These are phyloP conservation scores for Sungouiella blattae DNA, from an alignment of 805 yeast species.

Conservation along the genomic window DNA sequence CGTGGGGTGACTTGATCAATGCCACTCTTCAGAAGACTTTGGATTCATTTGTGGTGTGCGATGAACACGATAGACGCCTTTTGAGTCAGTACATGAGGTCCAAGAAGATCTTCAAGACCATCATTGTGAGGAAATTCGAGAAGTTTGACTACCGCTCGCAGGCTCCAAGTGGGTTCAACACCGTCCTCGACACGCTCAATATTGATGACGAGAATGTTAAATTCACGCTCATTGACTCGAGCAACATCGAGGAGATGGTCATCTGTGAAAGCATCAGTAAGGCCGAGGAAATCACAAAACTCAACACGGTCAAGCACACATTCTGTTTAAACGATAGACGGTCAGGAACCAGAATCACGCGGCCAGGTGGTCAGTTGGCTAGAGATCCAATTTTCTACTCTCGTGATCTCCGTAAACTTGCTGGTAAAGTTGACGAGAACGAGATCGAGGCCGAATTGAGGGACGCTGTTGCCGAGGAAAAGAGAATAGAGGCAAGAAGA, in stretches of 20 bases:
- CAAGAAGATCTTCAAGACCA: slow-evolving; percentile 31
- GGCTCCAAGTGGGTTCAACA: slow-evolving; percentile 37
- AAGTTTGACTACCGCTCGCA: slow-evolving; percentile 49
- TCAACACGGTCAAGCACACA: slow-evolving; percentile 38
- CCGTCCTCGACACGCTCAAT: slow-evolving; percentile 59
- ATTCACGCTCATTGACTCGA: slow-evolving; percentile 62
- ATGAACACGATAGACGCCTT: slow-evolving; percentile 52
- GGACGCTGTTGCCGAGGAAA: slow-evolving; percentile 14
- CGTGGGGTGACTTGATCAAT: slow-evolving; percentile 65
- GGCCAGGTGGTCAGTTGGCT: slow-evolving; percentile 41
- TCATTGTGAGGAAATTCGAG: slow-evolving; percentile 55
- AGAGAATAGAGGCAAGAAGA: slow-evolving; percentile 11
- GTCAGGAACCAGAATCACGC: slow-evolving; percentile 44
- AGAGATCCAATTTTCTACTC: slow-evolving; percentile 52
- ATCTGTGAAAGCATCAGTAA: slow-evolving; percentile 48
- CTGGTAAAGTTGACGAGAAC: slow-evolving; percentile 16
- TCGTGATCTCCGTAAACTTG: slow-evolving; percentile 27
- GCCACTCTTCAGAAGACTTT: slow-evolving; percentile 46
- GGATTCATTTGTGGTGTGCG: slow-evolving; percentile 65
- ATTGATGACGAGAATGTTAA: slow-evolving; percentile 53
- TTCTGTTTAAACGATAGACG: slow-evolving; percentile 31
- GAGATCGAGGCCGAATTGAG: slow-evolving; percentile 16
- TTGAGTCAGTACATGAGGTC: slow-evolving; percentile 31
- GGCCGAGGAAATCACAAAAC: slow-evolving; percentile 42
- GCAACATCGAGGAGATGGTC: slow-evolving; percentile 55